Evolutionary conservation across 768 basidiomycete species (phyloP).

Genomic region (Cyclocybe cylindracea): DNA sequence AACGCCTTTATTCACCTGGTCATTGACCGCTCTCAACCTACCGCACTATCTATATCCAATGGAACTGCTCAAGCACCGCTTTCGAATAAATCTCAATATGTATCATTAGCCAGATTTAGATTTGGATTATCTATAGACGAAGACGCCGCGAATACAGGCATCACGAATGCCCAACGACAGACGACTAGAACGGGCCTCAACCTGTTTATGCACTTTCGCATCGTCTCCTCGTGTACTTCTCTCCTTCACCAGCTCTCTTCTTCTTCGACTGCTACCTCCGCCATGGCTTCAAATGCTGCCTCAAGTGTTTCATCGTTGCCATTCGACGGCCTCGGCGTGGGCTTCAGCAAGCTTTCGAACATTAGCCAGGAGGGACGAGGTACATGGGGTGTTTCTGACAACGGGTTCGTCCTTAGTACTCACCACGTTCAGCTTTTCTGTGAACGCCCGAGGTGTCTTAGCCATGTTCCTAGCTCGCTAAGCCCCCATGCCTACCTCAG

Average conservation of each 20-base stretch:
- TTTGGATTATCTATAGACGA: constrained; percentile 6
- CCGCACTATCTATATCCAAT: constrained; percentile 15
- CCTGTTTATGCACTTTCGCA: constrained; percentile 63
- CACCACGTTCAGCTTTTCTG: too few species aligned
- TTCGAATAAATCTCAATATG: constrained; percentile 1
- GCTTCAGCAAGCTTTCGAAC: constrained; percentile 9
- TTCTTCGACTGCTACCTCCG: not conserved
- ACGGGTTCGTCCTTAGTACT: too few species aligned
- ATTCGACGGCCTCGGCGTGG: constrained; percentile 17
- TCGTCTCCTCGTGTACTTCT: constrained; percentile 64
- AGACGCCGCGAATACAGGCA: not conserved
- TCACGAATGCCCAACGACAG: not conserved
- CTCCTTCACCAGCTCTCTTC: constrained; percentile 11
- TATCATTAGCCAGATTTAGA: too few species aligned
- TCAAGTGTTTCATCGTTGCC: constrained; percentile 17
- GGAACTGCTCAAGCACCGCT: constrained; percentile 5
- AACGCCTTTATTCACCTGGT: constrained; percentile 29
- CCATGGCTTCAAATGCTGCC: constrained; percentile 16
- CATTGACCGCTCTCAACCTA: constrained; percentile 16
- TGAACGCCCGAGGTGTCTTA: too few species aligned
- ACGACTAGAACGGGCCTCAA: constrained; percentile 20
- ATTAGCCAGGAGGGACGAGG: constrained; percentile 48
- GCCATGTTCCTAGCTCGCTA: too few species aligned
- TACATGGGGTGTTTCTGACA: too few species aligned
- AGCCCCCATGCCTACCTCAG: too few species aligned